Base-by-base conservation (phyloP, 2,329 filamentous ascomycete species). In the Triangularia setosa region DNA sequence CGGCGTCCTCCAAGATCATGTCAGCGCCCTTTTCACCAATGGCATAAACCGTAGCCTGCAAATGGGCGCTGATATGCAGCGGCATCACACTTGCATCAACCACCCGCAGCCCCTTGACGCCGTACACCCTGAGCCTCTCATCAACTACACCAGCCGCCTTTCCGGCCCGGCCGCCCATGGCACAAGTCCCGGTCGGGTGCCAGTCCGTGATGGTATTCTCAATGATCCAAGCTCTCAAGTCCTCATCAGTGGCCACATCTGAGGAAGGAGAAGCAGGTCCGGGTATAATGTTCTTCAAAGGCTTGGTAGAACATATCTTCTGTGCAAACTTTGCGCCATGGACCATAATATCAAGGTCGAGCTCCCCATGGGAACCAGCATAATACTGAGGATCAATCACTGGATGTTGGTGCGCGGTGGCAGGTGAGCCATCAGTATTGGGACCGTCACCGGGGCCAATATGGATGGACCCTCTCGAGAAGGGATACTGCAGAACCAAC, bases 21-120 rank as follows among this genome's bases (percentile, higher is more conserved):
- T 63, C 53, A 57, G 77, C 72, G 6, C 63, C 70, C 72, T 80
- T 83, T 70, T 84, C 83, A 4, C 75, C 82, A 67, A 83, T 73
- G 72, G 80, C 82, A 70, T 84, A 84, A 2, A 84, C 81, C 0
- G 79, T 78, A 63, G 80, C 80, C 68, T 84, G 81, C 40, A 82
- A 78, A 8, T 81, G 76, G 7, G 68, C 79, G 77, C 71, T 80
- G 74, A 62, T 78, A 75, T 74, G 79, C 76, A 82, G 72, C 2
- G 81, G 81, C 63, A 83, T 77, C 5, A 82, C 69, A 6, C 78
- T 80, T 0, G 81, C 80, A 70, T 84, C 82, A 5, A 78, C 77
- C 0, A 83, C 76, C 4, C 81, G 74, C 23, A 84, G 71, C 23
- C 76, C 77, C 61, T 77, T 75, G 18, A 83, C 73, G 0, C 81